Conservation (phyloP, 345 rosid genomes). For the Populus ilicifolia region DNA sequence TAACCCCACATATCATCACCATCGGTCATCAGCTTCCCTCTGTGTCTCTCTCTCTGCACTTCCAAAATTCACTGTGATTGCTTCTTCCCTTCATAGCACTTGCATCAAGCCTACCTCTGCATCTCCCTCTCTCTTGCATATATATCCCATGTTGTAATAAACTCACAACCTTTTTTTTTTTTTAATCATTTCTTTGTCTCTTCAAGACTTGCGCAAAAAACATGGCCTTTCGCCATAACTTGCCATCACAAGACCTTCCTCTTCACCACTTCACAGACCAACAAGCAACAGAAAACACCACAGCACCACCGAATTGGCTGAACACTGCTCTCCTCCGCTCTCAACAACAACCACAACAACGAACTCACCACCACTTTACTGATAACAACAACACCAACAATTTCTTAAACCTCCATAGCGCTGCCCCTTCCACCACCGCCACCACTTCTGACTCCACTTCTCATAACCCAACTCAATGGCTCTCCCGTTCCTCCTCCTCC, state of each 20-base stretch:
- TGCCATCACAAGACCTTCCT: constrained; percentile 66
- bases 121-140: background rate
- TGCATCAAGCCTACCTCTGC: constrained; percentile 7
- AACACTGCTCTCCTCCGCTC: constrained; percentile 78
- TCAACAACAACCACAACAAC: constrained; percentile 38
- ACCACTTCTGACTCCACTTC: constrained; percentile 43
- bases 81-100: background rate
- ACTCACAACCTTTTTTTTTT: background rate
- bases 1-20: constrained; percentile 4
- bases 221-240: constrained; percentile 86
- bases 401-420: constrained; percentile 78
- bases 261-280: constrained; percentile 72
- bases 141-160: constrained; percentile 26
- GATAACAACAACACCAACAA: constrained; percentile 48
- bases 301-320: constrained; percentile 78
- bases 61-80: background rate
- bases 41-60: background rate
- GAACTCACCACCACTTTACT: constrained; percentile 19
- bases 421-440: constrained; percentile 42
- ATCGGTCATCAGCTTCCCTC: background rate
- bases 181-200: background rate
- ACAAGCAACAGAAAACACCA: constrained; percentile 31
- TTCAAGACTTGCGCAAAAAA: background rate
- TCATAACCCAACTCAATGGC: constrained; percentile 56
- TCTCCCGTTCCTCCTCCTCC: constrained; percentile 59